Evolutionary conservation across 148 eudicot genomes (phyloP).

Genomic region (Suaeda aralocaspica): DNA sequence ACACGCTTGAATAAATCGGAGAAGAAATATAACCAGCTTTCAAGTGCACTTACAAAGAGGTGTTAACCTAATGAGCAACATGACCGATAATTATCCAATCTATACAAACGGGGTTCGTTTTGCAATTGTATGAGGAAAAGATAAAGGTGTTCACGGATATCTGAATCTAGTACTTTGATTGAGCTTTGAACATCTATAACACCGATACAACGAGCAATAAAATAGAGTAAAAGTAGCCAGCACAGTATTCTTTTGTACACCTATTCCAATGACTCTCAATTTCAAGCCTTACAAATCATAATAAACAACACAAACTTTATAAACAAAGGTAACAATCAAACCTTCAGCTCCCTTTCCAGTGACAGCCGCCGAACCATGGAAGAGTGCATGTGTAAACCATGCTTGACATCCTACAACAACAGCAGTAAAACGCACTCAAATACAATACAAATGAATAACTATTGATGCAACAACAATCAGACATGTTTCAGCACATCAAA

Average conservation of each 20-base stretch:
- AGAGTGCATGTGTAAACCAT: constrained; percentile 80
- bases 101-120: background rate
- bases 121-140: background rate
- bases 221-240: background rate
- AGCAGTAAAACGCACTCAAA: constrained; percentile 4
- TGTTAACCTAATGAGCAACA: background rate
- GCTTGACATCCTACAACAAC: constrained; percentile 46
- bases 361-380: constrained; percentile 72
- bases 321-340: constrained; percentile 27
- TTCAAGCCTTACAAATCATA: background rate
- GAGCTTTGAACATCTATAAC: background rate
- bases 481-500: background rate
- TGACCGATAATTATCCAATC: background rate
- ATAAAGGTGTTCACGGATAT: background rate
- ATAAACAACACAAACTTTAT: background rate
- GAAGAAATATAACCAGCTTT: background rate
- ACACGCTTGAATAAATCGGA: background rate
- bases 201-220: background rate
- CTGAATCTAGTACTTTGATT: background rate
- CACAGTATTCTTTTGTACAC: too few relatives aligned
- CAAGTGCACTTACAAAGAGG: background rate
- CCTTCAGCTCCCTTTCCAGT: constrained; percentile 85
- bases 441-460: background rate
- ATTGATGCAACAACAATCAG: background rate
- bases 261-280: background rate